Evolutionary conservation across 176 grass and related monocot species (phyloP).

Genomic region (Pontederia crassipes): DNA sequence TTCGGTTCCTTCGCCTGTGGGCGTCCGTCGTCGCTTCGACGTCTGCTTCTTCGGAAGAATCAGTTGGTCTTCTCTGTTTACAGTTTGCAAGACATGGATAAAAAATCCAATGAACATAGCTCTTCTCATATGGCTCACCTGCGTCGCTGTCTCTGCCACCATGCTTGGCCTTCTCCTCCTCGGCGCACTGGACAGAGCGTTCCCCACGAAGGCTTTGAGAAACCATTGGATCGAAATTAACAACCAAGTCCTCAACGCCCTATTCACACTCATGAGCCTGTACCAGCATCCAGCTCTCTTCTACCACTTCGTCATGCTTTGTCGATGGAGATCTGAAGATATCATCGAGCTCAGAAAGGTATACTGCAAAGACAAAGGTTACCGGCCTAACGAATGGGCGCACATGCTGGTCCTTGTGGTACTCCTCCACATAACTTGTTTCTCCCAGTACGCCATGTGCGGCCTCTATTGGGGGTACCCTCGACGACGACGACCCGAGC

Average conservation of each 20-base stretch:
- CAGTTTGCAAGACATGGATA: neutral
- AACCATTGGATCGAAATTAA: conserved; percentile 7
- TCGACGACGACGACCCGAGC: neutral
- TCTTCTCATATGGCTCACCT: conserved; percentile 2
- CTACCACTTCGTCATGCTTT: conserved; percentile 2
- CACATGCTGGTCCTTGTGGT: conserved; percentile 6
- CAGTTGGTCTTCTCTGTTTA: neutral
- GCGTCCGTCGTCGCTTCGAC: neutral
- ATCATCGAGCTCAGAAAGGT: neutral
- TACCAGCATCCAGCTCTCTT: conserved; percentile 7
- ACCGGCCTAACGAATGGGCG: neutral
- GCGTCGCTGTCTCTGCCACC: neutral
- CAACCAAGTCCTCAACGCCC: conserved; percentile 15
- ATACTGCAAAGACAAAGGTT: conserved; percentile 5
- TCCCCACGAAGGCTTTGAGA: neutral
- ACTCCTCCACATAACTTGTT: conserved; percentile 9
- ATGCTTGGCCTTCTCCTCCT: conserved; percentile 5
- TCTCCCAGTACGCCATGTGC: conserved; percentile 1
- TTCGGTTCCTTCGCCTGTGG: neutral
- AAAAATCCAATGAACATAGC: conserved; percentile 12
- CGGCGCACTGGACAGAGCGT: neutral
- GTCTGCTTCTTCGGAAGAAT: neutral
- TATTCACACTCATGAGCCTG: conserved; percentile 12
- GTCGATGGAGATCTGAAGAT: conserved; percentile 6
- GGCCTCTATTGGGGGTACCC: conserved; percentile 12